These are phyloP conservation scores for Piper longum DNA, from an alignment of 164 flowering plant genomes.

Conservation along the genomic window DNA sequence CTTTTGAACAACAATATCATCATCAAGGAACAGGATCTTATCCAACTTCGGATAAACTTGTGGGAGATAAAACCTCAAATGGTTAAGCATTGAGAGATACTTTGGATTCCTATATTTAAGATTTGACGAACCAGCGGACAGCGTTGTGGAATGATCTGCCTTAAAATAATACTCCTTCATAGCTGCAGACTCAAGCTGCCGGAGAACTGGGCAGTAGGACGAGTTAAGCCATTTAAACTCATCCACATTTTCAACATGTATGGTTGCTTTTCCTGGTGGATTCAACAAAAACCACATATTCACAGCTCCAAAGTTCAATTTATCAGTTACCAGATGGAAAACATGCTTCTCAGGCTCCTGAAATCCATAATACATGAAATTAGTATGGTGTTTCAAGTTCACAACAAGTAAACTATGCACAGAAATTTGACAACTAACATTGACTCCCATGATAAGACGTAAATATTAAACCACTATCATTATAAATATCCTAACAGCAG, in stretches of 20 bases:
- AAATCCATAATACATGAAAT: conserved; percentile 5
- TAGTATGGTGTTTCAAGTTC: not conserved
- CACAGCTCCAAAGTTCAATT: conserved; percentile 95
- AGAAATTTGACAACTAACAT: not conserved
- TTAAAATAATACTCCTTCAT: conserved; percentile 97
- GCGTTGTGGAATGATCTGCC: conserved; percentile 76
- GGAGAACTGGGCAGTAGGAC: conserved; percentile 86
- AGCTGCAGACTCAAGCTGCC: conserved; percentile 86
- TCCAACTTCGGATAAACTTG: conserved; percentile 91
- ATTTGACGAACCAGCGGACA: conserved; percentile 84
- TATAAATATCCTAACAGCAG: too few species aligned
- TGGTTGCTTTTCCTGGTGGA: conserved; percentile 94
- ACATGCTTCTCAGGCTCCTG: conserved; percentile 97
- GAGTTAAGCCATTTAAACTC: conserved; percentile 98
- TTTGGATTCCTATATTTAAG: conserved; percentile 93
- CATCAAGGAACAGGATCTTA: conserved; percentile 93
- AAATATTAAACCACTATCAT: too few species aligned
- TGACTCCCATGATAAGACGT: too few species aligned
- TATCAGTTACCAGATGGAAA: conserved; percentile 93
- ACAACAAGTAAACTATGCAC: not conserved
- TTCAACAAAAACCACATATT: conserved; percentile 97
- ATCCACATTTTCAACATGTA: conserved; percentile 96
- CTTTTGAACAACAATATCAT: conserved; percentile 97
- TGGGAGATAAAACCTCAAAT: conserved; percentile 93
- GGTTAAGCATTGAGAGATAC: conserved; percentile 97